Base-by-base conservation (phyloP, 257 asterid species). In the Thymus quinquecostatus region DNA sequence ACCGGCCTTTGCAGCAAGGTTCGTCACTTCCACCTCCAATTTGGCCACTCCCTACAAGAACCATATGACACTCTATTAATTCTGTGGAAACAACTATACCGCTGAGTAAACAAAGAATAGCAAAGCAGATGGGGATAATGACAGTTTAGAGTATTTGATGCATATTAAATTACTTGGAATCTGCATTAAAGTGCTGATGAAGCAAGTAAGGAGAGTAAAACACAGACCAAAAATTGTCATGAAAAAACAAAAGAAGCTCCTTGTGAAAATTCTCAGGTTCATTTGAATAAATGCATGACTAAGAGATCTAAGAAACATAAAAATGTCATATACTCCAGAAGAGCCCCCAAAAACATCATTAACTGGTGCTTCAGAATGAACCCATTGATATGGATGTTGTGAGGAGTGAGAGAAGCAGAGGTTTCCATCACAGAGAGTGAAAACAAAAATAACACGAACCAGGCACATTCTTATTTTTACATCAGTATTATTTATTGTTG, bases 1-100 rank as follows among this genome's bases (percentile, higher is more conserved):
- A 76, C 99, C 99, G 36, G 99, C 99, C 84, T 92, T 95, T 30
- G 99, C 98, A 62, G 99, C 92, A 78, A 95, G 99, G 79, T 95
- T 95, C 68, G 99, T 95, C 72, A 95, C 98, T 80, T 95, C 99
- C 86, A 89, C 96, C 88, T 95, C 99, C 93, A 95, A 76, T 85
- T 81, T 95, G 70, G 99, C 96, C 56, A 68, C 75, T 63, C 97
- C 99, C 99, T 95, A 67, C 50, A 71, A 77, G 64, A 84, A 78
- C 47, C 54, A 58, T 49, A 68, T 9, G 12, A 9, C 66, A 7
- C 62, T 50, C 43, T 34, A 55, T 58, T 64, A 28, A 50, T 60
- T 66, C 73, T 29, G 69, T 61, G 50, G 38, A 73, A 60, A 59
- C 70, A 40, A 66, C n/a, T 57, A 12, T 12, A 43, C 34, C 64